phyloP scores from a whole-genome alignment of 2,329 filamentous ascomycete genomes.

The Cytospora paraplurivora region DNA sequence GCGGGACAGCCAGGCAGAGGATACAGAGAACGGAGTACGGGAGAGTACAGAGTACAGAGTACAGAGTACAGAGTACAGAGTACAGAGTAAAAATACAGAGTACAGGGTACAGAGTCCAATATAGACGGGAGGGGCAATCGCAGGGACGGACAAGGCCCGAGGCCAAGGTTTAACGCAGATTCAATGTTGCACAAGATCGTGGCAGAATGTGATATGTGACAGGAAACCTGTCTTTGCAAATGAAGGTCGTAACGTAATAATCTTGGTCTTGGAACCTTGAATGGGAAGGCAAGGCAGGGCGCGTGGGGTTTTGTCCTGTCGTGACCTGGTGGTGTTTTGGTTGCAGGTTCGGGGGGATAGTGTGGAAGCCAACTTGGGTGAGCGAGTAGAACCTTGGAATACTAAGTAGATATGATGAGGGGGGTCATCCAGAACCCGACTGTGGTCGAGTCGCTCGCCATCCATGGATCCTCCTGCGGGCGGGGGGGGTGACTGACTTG shows the following conservation, averaged over 20 bases:
- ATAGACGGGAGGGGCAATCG: not conserved
- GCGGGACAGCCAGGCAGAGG: too few species aligned
- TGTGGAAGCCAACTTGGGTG: not conserved
- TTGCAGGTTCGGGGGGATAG: not conserved
- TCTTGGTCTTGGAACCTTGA: not conserved
- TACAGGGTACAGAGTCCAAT: too few species aligned
- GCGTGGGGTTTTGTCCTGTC: slow-evolving; percentile 12
- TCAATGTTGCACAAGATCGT: slow-evolving; percentile 25
- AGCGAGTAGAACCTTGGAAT: too few species aligned
- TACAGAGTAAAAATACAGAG: too few species aligned
- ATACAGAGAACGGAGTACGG: too few species aligned
- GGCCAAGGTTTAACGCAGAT: slow-evolving; percentile 21
- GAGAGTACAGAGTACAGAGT: too few species aligned
- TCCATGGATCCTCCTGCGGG: too few species aligned
- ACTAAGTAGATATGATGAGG: slow-evolving; percentile 3
- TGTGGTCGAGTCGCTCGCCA: too few species aligned
- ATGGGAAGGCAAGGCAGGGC: not conserved
- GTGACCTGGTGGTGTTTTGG: slow-evolving; percentile 8
- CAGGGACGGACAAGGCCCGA: not conserved
- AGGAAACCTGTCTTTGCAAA: slow-evolving; percentile 19
- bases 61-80: too few species aligned
- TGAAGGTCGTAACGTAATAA: not conserved
- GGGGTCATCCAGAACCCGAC: too few species aligned
- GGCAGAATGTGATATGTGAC: slow-evolving; percentile 28
- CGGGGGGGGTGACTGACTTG: too few species aligned